Evolutionary conservation across 1,139 yeast species (phyloP), one percentile per base, ranked within the genome.

Genomic region (Meyerozyma sp.): DNA sequence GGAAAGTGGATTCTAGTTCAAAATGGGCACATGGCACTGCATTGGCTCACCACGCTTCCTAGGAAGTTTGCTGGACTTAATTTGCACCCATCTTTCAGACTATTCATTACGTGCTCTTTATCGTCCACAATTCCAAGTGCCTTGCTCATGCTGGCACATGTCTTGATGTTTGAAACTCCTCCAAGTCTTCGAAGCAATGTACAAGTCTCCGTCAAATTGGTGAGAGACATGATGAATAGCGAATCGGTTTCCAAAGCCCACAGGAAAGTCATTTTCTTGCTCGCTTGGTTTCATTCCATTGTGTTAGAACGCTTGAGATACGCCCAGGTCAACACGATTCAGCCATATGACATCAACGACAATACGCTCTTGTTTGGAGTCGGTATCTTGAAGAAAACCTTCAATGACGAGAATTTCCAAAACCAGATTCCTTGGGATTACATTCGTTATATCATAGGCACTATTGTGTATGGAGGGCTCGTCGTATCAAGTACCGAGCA

Each of bases 1-100:
- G 88, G 86, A 1, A 54, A 62, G 2, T 89, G 96, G 96, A 60
- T 90, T 1, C 54, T 89, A 32, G 62, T 90, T 39, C 95, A 90
- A 57, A 90, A 90, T 54, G 71, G 86, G 11, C 96, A 90, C 50
- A 74, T 84, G 71, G 78, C 95, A 0, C 68, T 77, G 1, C 61
- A 60, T 5, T 85, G 95, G 90, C 62, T 86, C 32, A 76, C 71
- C 16, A 58, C 66, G 11, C 59, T 86, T 20, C 83, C 78, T 40
- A 75, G 73, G 50, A 58, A 62, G 23, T 53, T 83, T 30, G 66
- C 65, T 16, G 51, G 59, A 0, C 36, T 68, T 2, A 40, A 41
- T 0, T 25, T 48, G 10, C 41, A 46, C 37, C 27, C 49, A 4
- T 56, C 58, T 1, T 82, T 83, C 58, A 73, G 76, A 44, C 49